Evolutionary conservation across 2,329 filamentous ascomycete species (phyloP), one percentile per base, ranked within the genome.

Genomic region (Alternaria conjuncta): DNA sequence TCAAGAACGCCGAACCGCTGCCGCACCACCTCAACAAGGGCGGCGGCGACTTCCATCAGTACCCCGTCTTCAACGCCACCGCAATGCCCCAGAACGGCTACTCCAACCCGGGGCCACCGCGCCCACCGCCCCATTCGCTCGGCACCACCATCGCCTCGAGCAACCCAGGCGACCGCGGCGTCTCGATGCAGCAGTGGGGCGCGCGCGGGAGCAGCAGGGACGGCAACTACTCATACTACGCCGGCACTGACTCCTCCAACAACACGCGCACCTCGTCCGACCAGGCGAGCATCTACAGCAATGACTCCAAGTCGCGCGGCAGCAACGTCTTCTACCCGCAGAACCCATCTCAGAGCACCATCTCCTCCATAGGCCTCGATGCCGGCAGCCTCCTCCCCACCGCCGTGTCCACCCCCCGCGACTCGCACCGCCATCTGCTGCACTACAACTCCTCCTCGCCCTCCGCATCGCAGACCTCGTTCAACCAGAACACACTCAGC

Each of bases 1-100:
- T 86, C 53, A 89, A 88, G 75, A 23, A 91, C 93, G 89, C 89
- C 77, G 92, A 96, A 60, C 91, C 91, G 61, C 85, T 92, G 63
- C 92, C 94, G 28, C 92, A 96, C 79, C 93, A 97, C 75, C 82
- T 96, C 57, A 94, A 93, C 79, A 94, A 93, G 81, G 86, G 85
- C 69, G 88, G 88, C 53, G 83, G 84, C 71, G 94, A 97, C 80
- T 97, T 90, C 77, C 93, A 97, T 82, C 95, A 97, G 76, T 97
- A 97, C 79, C 93, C 94, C 45, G 87, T 87, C 56, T 89, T 92
- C 78, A 89, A 91, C 69, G 83, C 87, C 28, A 81, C 86, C 43
- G 76, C 83, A 59, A 81, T 84, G 45, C 80, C 82, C 64, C 82
- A 84, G 62, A 84, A 82, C 70, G 77, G 84, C 53, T 84, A 83